Evolutionary conservation across 768 basidiomycete species (phyloP), one percentile per base, ranked within the genome.

Genomic region (Leccinum subgranulosum): DNA sequence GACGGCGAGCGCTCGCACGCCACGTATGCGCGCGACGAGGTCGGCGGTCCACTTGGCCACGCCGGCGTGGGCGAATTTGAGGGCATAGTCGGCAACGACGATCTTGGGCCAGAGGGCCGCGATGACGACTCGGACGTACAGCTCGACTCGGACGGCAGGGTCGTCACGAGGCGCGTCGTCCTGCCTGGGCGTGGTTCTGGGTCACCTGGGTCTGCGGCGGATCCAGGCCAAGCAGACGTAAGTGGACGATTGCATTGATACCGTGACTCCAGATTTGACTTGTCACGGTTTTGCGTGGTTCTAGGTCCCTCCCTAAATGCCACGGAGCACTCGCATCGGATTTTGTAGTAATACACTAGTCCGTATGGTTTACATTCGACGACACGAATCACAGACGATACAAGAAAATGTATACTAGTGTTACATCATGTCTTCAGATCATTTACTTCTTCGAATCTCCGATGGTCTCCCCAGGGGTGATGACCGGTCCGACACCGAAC

Each of bases 1-100:
- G 64, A 73, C 7, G 54, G 51, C 29, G 61, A 56, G 11, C 53
- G 46, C 4, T 66, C 68, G 34, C 73, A 68, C 10, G 72, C 73
- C 3, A 17, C 55, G 9, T 71, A 73, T 43, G 59, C 62, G 0
- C 69, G 64, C 29, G 71, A 73, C 0, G 68, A 73, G 54, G 41
- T 73, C 4, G 39, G 48, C 15, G 71, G 71, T 0, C 73, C 71
- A 0, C 61, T 73, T 3, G 61, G 73, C 1, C 56, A 50, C 27
- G 69, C 68, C 0, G 55, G 69, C n/a, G 61, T 71, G 9, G 71
- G 69, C 21, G 71, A 73, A 17, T 66, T 71, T 10, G 71, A 73
- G 25, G 69, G 68, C 0, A 56, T 73, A 1, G 64, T 69, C 4
- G 70, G 72, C 6, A 64, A 60, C 4, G 66, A 64, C 28, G 71